Conservation (phyloP, 2,329 filamentous ascomycete species). For the Trichoderma atroviride region DNA sequence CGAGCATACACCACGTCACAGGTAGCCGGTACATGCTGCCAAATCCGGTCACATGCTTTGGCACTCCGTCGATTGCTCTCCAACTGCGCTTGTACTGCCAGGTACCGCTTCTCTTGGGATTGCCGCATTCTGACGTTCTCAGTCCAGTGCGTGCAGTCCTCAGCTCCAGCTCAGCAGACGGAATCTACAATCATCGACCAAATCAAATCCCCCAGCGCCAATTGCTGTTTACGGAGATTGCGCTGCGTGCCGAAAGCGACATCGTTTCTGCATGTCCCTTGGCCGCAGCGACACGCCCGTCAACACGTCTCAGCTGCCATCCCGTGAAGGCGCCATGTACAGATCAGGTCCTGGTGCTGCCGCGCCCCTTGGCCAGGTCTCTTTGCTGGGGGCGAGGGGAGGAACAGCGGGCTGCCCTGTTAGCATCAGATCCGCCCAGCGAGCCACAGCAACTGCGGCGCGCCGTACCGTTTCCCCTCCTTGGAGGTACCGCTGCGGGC, state of each 20-base stretch:
- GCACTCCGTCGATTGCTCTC: not conserved
- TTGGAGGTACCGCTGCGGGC: not conserved
- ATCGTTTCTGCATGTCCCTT: not conserved
- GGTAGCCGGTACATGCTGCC: not conserved
- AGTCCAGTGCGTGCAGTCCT: not conserved
- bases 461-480: conserved; percentile 16
- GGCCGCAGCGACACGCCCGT: not conserved
- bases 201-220: not conserved
- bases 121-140: not conserved
- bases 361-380: not conserved
- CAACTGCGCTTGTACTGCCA: not conserved
- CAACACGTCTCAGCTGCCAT: not conserved
- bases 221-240: not conserved
- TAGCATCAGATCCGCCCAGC: not conserved
- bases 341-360: not conserved
- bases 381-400: not conserved
- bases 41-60: conserved; percentile 7
- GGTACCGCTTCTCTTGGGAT: not conserved
- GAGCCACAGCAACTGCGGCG: not conserved
- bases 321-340: not conserved
- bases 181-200: not conserved
- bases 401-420: not conserved
- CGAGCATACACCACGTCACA: not conserved
- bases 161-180: not conserved
- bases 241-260: not conserved